Percentiles rank a stretch among this genome's conserved stretches.
These are phyloP conservation scores for Thamnidium elegans DNA, from an alignment of 192 early-diverging fungal species.

Conservation along the genomic window DNA sequence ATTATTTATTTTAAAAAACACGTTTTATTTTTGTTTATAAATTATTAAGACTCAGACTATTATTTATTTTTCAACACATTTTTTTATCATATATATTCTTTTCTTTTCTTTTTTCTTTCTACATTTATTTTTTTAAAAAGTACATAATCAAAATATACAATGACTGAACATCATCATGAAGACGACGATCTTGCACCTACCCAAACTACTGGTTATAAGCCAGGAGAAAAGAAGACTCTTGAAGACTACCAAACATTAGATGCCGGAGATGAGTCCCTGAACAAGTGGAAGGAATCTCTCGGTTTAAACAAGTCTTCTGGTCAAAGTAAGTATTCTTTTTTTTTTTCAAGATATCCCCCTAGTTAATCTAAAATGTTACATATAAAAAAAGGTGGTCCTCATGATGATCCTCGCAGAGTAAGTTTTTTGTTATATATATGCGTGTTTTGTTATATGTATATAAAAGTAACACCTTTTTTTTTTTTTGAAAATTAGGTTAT, in stretches of 20 bases:
- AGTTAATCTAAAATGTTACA: background rate
- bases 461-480: background rate
- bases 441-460: background rate
- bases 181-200: constrained; percentile 77
- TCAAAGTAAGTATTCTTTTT: constrained; percentile 19
- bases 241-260: constrained; percentile 84
- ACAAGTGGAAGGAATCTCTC: constrained; percentile 95
- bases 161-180: constrained; percentile 49
- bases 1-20: background rate
- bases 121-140: constrained; percentile 1
- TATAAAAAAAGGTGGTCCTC: constrained; percentile 30
- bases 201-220: constrained; percentile 84
- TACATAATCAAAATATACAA: constrained; percentile 17
- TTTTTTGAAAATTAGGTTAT: constrained; percentile 54
- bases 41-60: background rate
- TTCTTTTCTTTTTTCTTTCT: constrained; percentile 14
- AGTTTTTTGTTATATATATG: background rate
- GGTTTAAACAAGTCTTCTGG: constrained; percentile 64
- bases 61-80: background rate
- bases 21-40: background rate
- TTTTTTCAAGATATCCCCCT: too few species aligned
- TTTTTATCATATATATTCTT: constrained; percentile 7
- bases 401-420: constrained; percentile 61
- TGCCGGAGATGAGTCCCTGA: constrained; percentile 87
- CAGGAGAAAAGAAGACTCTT: constrained; percentile 88